phyloP scores from a whole-genome alignment of 192 early-diverging fungal species.

The Coemansia guatemalensis region DNA sequence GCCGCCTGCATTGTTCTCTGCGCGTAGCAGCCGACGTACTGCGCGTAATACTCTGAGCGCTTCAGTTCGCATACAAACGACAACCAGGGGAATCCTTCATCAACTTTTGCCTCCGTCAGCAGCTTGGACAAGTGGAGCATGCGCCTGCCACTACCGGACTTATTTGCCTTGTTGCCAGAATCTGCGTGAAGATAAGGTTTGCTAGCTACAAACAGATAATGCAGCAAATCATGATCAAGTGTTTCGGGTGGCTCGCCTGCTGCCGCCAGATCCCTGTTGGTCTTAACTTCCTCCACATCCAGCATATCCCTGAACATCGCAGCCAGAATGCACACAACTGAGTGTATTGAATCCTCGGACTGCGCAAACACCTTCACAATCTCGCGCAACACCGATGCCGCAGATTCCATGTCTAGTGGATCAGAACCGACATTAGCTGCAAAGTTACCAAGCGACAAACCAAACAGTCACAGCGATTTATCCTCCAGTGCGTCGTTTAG shows the following conservation, averaged over 20 bases:
- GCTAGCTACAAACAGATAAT: constrained; percentile 7
- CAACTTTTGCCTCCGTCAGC: constrained; percentile 24
- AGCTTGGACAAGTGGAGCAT: constrained; percentile 24
- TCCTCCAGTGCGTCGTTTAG: constrained; percentile 30
- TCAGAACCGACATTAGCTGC: constrained; percentile 11
- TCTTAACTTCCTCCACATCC: constrained; percentile 51
- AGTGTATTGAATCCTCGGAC: constrained; percentile 43
- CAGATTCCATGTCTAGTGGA: constrained; percentile 16
- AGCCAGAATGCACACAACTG: constrained; percentile 43
- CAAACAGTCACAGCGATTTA: constrained; percentile 59
- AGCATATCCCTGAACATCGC: constrained; percentile 22
- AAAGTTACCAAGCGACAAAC: constrained; percentile 42
- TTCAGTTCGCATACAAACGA: constrained; percentile 2
- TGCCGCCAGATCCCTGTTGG: constrained; percentile 30
- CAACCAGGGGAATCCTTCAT: constrained; percentile 41
- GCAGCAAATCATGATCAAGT: constrained; percentile 33
- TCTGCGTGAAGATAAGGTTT: no score
- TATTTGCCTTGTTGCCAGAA: constrained; percentile 1
- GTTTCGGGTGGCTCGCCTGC: constrained; percentile 13
- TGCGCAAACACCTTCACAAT: constrained; percentile 50
- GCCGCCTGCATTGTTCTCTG: constrained; percentile 30
- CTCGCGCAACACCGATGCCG: constrained; percentile 20
- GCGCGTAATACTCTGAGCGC: constrained; percentile 8
- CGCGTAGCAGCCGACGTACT: constrained; percentile 14
- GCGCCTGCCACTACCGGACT: background rate